Evolutionary conservation across 2,329 filamentous ascomycete genomes (phyloP), one percentile per base, ranked within the genome.

Genomic region (Blastomyces gilchristii): DNA sequence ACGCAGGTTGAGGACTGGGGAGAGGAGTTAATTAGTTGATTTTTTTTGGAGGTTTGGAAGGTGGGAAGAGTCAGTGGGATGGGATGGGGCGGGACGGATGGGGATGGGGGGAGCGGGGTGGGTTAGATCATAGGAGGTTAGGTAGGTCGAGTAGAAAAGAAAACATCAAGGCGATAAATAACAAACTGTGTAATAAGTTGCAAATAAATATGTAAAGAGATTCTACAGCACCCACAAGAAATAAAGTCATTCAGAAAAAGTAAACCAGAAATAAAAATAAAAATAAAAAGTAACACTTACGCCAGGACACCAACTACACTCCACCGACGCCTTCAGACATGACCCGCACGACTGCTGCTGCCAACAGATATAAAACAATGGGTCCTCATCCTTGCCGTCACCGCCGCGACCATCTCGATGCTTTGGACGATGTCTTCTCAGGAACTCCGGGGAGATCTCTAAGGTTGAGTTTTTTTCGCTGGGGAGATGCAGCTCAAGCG

Each of bases 1-100:
- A 78, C 74, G 63, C 76, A 78, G 25, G 72, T 71, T 58, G 73
- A 75, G 2, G 75, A 77, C 69, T 76, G 67, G 37, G 62, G 25
- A 58, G 62, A 50, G 65, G 64, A 22, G n/a, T 64, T 64, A 9
- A 12, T 52, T 53, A 34, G 50, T 31, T 53, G 1, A 1, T 18
- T 28, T 53, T 16, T 3, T 16, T 31, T 16, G 25, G 22, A 12
- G n/a, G 18, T 53, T 31, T 53, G 6, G 1, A n/a, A 7, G 18
- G 18, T 8, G 16, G 16, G 45, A 2, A 47, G 18, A 22, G n/a
- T 22, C n/a, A 22, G n/a, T 22, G 18, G 18, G 18, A 47, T n/a
- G 18, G 2, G 7, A 22, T 7, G 45, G 18, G 4, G 16, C 2
- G 16, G 45, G 31, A 31, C 31, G 31, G 31, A 6, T 6, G 31